These are phyloP conservation scores for Hydrangea macrophylla DNA, from an alignment of 148 eudicot genomes.

Conservation along the genomic window DNA sequence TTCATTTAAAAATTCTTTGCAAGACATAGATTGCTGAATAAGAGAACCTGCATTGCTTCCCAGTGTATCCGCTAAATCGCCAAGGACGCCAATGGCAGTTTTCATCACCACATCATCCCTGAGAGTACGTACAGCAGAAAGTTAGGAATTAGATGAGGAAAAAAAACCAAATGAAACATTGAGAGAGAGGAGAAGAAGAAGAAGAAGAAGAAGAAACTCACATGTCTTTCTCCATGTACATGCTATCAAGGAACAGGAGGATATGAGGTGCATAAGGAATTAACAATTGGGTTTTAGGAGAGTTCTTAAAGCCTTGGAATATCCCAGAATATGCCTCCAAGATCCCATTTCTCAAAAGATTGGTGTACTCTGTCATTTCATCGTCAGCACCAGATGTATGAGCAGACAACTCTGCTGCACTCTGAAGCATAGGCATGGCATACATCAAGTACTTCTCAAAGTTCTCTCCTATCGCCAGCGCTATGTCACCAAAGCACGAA, in stretches of 20 bases:
- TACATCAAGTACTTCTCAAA: constrained; percentile 59
- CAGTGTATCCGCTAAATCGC: constrained; percentile 4
- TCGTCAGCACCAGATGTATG: constrained; percentile 52
- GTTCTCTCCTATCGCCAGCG: constrained; percentile 70
- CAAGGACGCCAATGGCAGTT: neutral
- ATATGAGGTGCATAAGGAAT: constrained; percentile 68
- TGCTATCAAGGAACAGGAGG: constrained; percentile 55
- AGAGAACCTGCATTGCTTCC: constrained; percentile 2
- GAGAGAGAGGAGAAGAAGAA: neutral
- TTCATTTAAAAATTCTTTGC: constrained; percentile 2
- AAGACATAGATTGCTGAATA: neutral
- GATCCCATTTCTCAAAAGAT: constrained; percentile 57
- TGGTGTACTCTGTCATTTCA: constrained; percentile 62
- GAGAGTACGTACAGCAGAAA: neutral
- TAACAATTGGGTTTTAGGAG: constrained; percentile 56
- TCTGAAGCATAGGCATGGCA: constrained; percentile 67
- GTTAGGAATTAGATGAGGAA: neutral
- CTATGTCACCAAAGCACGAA: constrained; percentile 82
- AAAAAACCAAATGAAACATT: neutral
- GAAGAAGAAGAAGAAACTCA: neutral
- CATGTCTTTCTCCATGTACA: constrained; percentile 12
- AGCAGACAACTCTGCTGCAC: constrained; percentile 72
- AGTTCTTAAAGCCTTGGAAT: constrained; percentile 66
- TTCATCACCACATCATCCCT: constrained; percentile 4
- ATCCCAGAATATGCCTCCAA: constrained; percentile 87